Base-by-base conservation (phyloP, 1,284 basidiomycete species). In the Rhodotorula sp. region DNA sequence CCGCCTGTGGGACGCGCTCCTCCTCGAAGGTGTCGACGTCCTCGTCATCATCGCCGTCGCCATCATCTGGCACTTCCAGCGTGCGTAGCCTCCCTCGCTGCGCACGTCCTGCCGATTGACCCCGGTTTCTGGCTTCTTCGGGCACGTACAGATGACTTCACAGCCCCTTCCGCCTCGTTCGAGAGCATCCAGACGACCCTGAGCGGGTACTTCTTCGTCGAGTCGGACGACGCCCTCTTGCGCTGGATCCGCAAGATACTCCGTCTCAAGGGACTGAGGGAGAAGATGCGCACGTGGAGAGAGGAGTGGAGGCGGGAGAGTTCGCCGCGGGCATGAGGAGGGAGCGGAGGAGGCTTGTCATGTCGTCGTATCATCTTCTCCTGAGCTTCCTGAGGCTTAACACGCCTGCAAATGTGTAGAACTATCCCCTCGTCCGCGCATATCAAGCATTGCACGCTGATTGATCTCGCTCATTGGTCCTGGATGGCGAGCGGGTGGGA, bases 1-100 rank as follows among this genome's bases (percentile, higher is more conserved):
- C 53, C 86, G 97, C 69, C 80, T 99, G 34, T 99, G 96, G 96
- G 96, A 99, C 81, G 91, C 88, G 2, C 91, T 96, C 79, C 84
- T 97, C 60, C 82, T 96, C 34, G 94, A 97, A 74, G 97, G 97
- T 10, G 86, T 88, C 78, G 95, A 99, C 80, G 85, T 94, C 13
- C 91, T 97, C 75, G 85, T 97, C 57, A 86, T 92, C 46, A 87
- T 92, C 1, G 90, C 93, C 0, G 82, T 97, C 0, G 92, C 91
- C 0, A 88, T 99, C 72, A 86, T 99, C 44, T 98, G 94, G 92
- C 87, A 88, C 17, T 92, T 93, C 79, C 85, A 88, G 84, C 89
- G 91, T 92, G 70, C 76, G 84, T 34, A 36, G 8, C n/a, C 44
- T 32, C 12, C 48, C 62, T 50, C 44, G 62, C 56, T 17, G 51